Percentiles rank a stretch among this genome's conserved stretches.
Conservation (phyloP, 169 alveolate species). For the Theileria parva region DNA sequence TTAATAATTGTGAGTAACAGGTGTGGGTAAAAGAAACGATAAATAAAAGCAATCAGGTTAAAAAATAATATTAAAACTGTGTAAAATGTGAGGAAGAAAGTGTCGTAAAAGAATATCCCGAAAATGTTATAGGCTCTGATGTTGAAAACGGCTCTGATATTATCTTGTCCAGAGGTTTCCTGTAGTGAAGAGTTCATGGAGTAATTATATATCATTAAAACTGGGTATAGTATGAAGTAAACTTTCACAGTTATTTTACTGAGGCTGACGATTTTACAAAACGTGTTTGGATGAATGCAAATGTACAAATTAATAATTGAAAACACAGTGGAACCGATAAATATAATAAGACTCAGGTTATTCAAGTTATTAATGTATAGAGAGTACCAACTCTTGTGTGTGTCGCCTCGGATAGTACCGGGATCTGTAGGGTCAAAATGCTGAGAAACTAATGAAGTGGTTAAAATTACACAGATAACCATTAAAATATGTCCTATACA, state of each 20-base stretch:
- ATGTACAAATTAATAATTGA: constrained; percentile 54
- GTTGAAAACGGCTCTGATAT: constrained; percentile 35
- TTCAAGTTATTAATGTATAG: constrained; percentile 14
- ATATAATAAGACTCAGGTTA: constrained; percentile 16
- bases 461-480: constrained; percentile 48
- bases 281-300: constrained; percentile 45
- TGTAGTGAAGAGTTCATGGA: background rate
- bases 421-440: constrained; percentile 44
- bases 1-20: constrained; percentile 15
- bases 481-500: constrained; percentile 49
- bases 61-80: constrained; percentile 8
- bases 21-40: constrained; percentile 35
- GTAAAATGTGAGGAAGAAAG: constrained; percentile 17
- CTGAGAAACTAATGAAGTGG: constrained; percentile 60
- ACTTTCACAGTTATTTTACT: constrained; percentile 8
- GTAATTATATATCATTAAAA: constrained; percentile 28
- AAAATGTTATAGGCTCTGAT: constrained; percentile 30
- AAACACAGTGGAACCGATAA: constrained; percentile 25
- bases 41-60: constrained; percentile 30
- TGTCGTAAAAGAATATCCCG: constrained; percentile 19
- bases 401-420: constrained; percentile 12
- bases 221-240: constrained; percentile 28
- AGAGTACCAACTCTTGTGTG: background rate
- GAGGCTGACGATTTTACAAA: constrained; percentile 16
- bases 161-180: background rate